Evolutionary conservation across 208 protist species (phyloP).

Genomic region (Polymyxa betae): DNA sequence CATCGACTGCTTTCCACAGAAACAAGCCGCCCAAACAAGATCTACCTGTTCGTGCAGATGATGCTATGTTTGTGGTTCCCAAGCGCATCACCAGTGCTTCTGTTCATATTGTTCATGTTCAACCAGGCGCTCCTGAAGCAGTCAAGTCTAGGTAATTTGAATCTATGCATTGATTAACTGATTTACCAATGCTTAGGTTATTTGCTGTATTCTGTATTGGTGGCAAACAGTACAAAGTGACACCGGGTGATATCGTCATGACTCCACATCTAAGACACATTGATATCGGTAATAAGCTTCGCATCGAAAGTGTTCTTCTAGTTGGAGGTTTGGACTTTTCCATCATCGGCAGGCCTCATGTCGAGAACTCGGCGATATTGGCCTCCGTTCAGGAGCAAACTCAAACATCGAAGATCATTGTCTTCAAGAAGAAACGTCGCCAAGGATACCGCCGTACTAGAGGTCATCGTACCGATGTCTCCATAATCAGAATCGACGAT

Average conservation of each 20-base stretch:
- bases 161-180: not conserved
- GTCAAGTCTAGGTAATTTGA: not conserved
- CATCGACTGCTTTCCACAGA: no score
- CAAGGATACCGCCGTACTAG: slow-evolving; percentile 9
- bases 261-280: not conserved
- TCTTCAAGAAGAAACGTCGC: slow-evolving; percentile 41
- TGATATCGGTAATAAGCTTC: not conserved
- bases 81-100: not conserved
- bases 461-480: slow-evolving; percentile 16
- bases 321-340: slow-evolving; percentile 7
- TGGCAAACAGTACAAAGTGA: slow-evolving; percentile 32
- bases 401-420: slow-evolving; percentile 10
- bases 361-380: not conserved
- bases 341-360: not conserved
- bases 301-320: not conserved
- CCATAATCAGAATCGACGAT: slow-evolving; percentile 11
- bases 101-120: not conserved
- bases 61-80: not conserved
- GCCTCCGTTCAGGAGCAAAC: slow-evolving; percentile 35
- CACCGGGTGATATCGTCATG: not conserved
- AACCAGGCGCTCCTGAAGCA: not conserved
- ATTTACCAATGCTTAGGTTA: not conserved
- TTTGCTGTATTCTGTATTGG: slow-evolving; percentile 5
- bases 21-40: no score
- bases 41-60: not conserved